A percentile compares a stretch with the other conserved stretches of the same genome.
These are phyloP conservation scores for Dioscorea alata DNA, from an alignment of 106 monocot species.

Conservation along the genomic window DNA sequence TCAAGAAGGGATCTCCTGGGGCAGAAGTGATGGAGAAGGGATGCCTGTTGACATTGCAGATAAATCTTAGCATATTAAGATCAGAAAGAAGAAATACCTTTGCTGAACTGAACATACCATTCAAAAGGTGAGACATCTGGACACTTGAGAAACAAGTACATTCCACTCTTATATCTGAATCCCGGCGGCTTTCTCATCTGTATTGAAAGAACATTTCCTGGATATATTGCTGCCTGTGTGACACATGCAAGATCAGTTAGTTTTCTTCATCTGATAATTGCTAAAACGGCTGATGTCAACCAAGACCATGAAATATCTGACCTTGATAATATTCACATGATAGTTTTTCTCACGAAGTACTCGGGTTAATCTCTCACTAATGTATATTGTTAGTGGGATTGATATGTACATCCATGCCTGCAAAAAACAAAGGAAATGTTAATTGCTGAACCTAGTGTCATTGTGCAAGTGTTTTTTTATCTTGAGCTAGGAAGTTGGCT, in stretches of 20 bases:
- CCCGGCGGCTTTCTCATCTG: slow-evolving; percentile 85
- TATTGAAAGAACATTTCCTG: slow-evolving; percentile 87
- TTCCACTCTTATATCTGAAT: slow-evolving; percentile 95
- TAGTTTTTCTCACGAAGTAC: slow-evolving; percentile 65
- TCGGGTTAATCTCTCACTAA: slow-evolving; percentile 72
- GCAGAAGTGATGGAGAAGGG: slow-evolving; percentile 98
- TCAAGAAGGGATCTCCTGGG: slow-evolving; percentile 76
- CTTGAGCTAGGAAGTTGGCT: slow-evolving; percentile 5
- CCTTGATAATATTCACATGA: slow-evolving; percentile 70
- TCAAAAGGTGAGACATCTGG: slow-evolving; percentile 88
- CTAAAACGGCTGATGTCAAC: background rate
- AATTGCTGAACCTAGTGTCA: too few relatives aligned
- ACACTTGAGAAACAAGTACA: slow-evolving; percentile 94
- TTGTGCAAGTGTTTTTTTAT: too few relatives aligned
- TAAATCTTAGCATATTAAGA: background rate
- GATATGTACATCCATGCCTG: slow-evolving; percentile 96
- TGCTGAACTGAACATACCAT: slow-evolving; percentile 46
- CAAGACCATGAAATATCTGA: slow-evolving; percentile 4
- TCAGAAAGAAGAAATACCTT: background rate
- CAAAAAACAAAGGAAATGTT: slow-evolving; percentile 6
- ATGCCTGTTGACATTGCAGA: slow-evolving; percentile 47
- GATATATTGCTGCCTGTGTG: slow-evolving; percentile 89
- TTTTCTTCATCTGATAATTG: too few relatives aligned
- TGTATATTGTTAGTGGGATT: slow-evolving; percentile 63
- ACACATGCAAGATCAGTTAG: too few relatives aligned